Base-by-base conservation (phyloP, 129 eudicot species). In the Mikania micrantha region DNA sequence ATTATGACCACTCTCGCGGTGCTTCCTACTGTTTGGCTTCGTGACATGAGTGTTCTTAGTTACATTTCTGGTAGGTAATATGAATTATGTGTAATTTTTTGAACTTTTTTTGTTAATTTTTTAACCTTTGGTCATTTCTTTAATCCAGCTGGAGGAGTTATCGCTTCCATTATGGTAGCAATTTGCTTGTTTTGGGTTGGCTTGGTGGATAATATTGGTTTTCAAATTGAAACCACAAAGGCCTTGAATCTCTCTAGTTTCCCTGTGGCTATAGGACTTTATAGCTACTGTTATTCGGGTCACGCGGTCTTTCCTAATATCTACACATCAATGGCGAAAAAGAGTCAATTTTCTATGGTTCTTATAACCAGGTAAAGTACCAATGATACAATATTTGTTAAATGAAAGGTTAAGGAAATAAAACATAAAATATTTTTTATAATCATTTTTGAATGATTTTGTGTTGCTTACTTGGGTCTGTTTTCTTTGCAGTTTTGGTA, bases 221-320 rank as follows among this genome's bases (percentile, higher is more conserved):
- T 81, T 71, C 79, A 80, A 48, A 57, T 77, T 4, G 79, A 82
- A 45, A 76, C 82, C 58, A 82, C 96, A 32, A 52, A 56, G n/a
- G 31, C 83, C 16, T 53, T 93, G 4, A 89, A 93, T 71, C 84
- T 93, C 16, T 72, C 95, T 19, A 84, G 81, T 62, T 90, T 93
- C 67, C 98, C 98, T n/a, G 92, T 93, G 36, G 96, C 98, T 3
- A 77, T 93, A 63, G 98, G 98, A 36, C 95, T 93, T 27, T 93
- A 89, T 62, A 96, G 96, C 9, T 88, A 77, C 58, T 93, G 98
- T 86, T 93, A 82, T 76, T 86, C 96, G 52, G 98, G 98, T 16
- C 98, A 93, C 48, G 95, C 98, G 0, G 96, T 93, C 16, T 88
- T 93, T 76, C 98, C 98, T 65, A 93, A 93, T 59, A 93, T 93